Percentiles rank a stretch among this genome's conserved stretches.
These are phyloP conservation scores for Astragalus membranaceus DNA, from an alignment of 306 rosid species.

Conservation along the genomic window DNA sequence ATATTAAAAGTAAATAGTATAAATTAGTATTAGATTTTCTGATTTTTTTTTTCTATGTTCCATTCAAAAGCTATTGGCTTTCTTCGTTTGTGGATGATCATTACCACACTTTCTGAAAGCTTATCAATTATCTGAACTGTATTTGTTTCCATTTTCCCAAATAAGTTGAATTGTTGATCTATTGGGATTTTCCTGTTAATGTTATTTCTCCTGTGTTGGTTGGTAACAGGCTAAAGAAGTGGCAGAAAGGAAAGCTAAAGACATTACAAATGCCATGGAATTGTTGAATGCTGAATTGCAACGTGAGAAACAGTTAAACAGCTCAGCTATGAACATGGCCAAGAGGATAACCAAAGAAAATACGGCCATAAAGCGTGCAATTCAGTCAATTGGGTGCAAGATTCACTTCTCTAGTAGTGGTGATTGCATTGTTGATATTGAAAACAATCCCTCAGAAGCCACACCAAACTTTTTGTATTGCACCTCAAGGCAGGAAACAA, in stretches of 20 bases:
- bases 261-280: constrained; percentile 48
- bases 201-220: neutral
- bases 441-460: constrained; percentile 42
- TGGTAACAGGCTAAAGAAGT: constrained; percentile 68
- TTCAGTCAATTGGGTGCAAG: constrained; percentile 84
- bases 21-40: neutral
- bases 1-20: too few relatives aligned
- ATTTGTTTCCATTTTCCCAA: neutral
- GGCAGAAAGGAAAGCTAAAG: constrained; percentile 74
- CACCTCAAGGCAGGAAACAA: constrained; percentile 38
- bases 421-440: constrained; percentile 63
- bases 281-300: constrained; percentile 55
- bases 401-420: constrained; percentile 63
- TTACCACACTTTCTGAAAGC: constrained; percentile 1
- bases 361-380: constrained; percentile 73
- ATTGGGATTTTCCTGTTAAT: neutral
- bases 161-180: constrained; percentile 1
- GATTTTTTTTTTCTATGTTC: neutral
- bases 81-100: neutral
- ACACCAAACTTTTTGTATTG: constrained; percentile 23
- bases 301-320: constrained; percentile 56
- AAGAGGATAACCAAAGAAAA: constrained; percentile 64
- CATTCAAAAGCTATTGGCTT: neutral
- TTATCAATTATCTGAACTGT: constrained; percentile 2
- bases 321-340: constrained; percentile 48